Conservation (phyloP, 805 yeast species). For the Myxozyma sirexii region DNA sequence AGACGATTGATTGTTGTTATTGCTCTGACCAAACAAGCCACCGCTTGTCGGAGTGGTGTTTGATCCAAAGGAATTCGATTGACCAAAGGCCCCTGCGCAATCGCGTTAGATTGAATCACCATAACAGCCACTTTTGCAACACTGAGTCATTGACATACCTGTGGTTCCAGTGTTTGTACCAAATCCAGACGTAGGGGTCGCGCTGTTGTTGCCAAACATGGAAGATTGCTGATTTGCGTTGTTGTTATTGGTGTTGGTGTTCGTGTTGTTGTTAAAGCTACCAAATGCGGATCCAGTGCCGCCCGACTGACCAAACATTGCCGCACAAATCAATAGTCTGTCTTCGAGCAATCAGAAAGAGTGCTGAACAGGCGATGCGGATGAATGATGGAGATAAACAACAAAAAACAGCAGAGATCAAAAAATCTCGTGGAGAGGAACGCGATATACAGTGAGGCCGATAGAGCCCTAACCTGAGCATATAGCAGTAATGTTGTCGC, state of each 20-base stretch:
- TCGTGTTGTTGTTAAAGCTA: slow-evolving; percentile 31
- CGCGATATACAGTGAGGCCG: background rate
- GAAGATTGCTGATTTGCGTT: slow-evolving; percentile 18
- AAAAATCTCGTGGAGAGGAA: background rate
- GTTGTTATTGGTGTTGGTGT: too few species aligned
- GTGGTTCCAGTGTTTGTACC: slow-evolving; percentile 16
- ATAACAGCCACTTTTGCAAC: background rate
- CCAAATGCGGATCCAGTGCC: slow-evolving; percentile 34
- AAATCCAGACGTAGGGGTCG: slow-evolving; percentile 23
- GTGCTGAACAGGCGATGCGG: background rate
- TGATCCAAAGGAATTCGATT: slow-evolving; percentile 13
- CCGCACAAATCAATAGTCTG: background rate
- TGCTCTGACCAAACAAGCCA: slow-evolving; percentile 49
- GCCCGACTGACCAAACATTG: slow-evolving; percentile 32
- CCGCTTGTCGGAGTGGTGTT: slow-evolving; percentile 1
- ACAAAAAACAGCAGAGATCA: background rate
- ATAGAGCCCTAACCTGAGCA: background rate
- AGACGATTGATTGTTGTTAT: slow-evolving; percentile 37
- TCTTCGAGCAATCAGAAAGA: background rate
- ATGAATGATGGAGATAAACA: background rate
- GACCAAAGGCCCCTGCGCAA: slow-evolving; percentile 11
- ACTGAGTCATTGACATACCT: slow-evolving; percentile 1
- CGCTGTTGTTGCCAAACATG: slow-evolving; percentile 20
- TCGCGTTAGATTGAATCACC: background rate
- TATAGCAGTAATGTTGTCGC: background rate